These are phyloP conservation scores for Saccharomycopsis lassenensis DNA, from an alignment of 805 yeast species.

Conservation along the genomic window DNA sequence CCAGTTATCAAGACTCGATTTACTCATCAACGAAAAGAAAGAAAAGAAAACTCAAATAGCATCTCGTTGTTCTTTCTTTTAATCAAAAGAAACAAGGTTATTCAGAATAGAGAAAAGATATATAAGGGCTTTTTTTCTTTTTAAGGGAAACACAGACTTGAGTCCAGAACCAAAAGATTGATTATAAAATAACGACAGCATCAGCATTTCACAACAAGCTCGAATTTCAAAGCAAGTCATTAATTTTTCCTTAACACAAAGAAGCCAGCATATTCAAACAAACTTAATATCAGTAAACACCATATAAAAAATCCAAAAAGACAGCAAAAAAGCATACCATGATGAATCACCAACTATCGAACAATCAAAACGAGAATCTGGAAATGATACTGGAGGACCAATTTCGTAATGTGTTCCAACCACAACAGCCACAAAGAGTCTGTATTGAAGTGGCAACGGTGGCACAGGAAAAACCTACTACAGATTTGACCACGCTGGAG, in stretches of 20 bases:
- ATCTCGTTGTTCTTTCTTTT: background rate
- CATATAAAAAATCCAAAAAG: background rate
- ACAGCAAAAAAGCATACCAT: background rate
- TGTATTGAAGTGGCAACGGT: constrained; percentile 20
- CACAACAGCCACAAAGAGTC: constrained; percentile 28
- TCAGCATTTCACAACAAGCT: too few species aligned
- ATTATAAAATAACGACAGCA: too few species aligned
- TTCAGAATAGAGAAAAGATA: too few species aligned
- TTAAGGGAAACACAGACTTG: background rate
- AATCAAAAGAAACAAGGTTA: too few species aligned
- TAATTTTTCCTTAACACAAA: too few species aligned
- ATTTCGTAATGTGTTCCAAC: constrained; percentile 22
- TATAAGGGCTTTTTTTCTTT: background rate
- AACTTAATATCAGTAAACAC: too few species aligned
- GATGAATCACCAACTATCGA: constrained; percentile 31
- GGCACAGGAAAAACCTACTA: too few species aligned
- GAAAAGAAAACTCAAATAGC: background rate
- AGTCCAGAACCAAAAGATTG: too few species aligned
- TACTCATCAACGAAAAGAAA: background rate
- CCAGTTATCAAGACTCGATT: background rate
- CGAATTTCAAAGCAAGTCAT: too few species aligned
- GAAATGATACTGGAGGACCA: constrained; percentile 26
- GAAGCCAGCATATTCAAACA: too few species aligned
- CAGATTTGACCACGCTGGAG: too few species aligned
- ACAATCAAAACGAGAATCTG: constrained; percentile 27